Percentiles rank a stretch among this genome's conserved stretches.
phyloP scores from a whole-genome alignment of 1,284 basidiomycete species.

The Puccinia novopanici region DNA sequence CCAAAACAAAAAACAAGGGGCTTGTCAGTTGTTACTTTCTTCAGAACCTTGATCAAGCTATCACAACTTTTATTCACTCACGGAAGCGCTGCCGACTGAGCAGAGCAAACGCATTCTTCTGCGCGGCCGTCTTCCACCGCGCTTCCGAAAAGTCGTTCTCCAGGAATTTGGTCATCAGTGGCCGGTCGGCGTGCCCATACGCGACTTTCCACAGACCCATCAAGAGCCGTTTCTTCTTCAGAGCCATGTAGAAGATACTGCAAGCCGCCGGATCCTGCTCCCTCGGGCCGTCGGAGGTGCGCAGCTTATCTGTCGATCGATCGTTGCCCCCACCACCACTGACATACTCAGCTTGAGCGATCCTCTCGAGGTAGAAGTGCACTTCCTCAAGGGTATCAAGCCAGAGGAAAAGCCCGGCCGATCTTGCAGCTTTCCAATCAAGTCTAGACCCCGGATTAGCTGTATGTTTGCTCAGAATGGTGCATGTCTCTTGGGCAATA shows the following conservation, averaged over 20 bases:
- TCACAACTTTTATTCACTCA: slow-evolving; percentile 60
- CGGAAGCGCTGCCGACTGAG: slow-evolving; percentile 88
- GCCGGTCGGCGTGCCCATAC: slow-evolving; percentile 86
- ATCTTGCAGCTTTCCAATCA: slow-evolving; percentile 77
- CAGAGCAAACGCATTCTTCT: slow-evolving; percentile 94
- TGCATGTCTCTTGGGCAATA: slow-evolving; percentile 10
- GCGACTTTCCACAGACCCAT: slow-evolving; percentile 95
- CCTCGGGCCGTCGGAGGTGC: background rate
- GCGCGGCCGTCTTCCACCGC: slow-evolving; percentile 87
- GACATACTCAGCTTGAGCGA: slow-evolving; percentile 91
- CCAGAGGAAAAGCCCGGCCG: slow-evolving; percentile 86
- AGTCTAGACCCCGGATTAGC: slow-evolving; percentile 1
- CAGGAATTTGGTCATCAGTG: slow-evolving; percentile 86
- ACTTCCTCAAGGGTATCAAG: slow-evolving; percentile 72
- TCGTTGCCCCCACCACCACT: slow-evolving; percentile 64
- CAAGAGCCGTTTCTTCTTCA: slow-evolving; percentile 87
- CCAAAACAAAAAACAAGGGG: background rate
- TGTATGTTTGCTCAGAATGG: background rate
- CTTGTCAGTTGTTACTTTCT: background rate
- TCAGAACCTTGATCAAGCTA: background rate
- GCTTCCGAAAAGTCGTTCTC: slow-evolving; percentile 82
- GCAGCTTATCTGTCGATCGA: slow-evolving; percentile 55
- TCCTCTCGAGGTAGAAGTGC: slow-evolving; percentile 77
- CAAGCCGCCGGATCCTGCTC: slow-evolving; percentile 78
- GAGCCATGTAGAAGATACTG: slow-evolving; percentile 89